These are phyloP conservation scores for Mrakia hoshinonis DNA, from an alignment of 768 basidiomycete species.

Conservation along the genomic window DNA sequence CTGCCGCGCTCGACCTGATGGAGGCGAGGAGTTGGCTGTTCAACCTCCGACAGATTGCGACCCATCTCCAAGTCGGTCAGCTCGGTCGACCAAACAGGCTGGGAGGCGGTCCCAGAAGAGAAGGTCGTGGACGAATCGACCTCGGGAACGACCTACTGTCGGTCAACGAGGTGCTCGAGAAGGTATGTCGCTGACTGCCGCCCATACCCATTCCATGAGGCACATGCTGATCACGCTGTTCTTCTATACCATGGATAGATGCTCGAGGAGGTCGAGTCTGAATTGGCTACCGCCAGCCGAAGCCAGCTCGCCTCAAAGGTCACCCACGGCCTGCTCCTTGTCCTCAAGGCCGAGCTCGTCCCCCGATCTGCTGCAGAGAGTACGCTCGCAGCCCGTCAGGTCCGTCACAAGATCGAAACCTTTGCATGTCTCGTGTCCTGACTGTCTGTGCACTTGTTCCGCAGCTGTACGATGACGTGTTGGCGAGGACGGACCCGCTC, in stretches of 20 bases:
- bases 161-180: not conserved
- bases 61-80: slow-evolving; percentile 23
- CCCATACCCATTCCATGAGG: too few species aligned
- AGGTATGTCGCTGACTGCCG: too few species aligned
- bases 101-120: not conserved
- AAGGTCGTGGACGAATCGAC: not conserved
- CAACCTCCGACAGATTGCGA: slow-evolving; percentile 24
- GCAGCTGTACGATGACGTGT: slow-evolving; percentile 9
- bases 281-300: not conserved
- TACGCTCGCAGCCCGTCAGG: too few species aligned
- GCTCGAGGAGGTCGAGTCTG: not conserved
- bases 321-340: not conserved
- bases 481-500: not conserved
- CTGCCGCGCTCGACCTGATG: not conserved
- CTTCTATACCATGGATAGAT: not conserved
- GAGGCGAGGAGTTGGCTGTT: not conserved
- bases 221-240: too few species aligned
- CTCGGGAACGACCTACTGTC: not conserved
- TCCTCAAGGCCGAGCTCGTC: too few species aligned
- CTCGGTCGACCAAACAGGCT: not conserved
- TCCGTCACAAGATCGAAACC: too few species aligned
- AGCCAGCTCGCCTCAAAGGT: not conserved
- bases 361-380: too few species aligned
- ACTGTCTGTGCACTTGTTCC: not conserved
- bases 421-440: not conserved